Evolutionary conservation across 176 grass and related monocot species (phyloP), one percentile per base, ranked within the genome.

Genomic region (Musa acuminata): DNA sequence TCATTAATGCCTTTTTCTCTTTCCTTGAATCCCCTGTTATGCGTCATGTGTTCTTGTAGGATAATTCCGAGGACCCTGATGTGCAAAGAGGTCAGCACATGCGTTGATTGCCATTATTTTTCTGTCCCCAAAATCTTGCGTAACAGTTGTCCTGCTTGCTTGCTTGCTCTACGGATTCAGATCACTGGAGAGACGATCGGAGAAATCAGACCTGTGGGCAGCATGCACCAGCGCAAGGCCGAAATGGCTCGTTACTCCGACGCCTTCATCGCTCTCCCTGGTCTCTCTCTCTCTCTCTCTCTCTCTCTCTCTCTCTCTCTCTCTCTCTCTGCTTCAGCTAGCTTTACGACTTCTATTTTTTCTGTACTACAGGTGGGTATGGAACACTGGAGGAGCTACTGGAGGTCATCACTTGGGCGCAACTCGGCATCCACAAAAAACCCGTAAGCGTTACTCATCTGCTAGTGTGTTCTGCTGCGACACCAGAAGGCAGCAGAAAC

Each of bases 351-450:
- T 53, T 9, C 13, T 11, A 53, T 53, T 11, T 2, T 53, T 13
- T 53, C 11, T 50, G 0, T 11, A 51, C 2, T 73, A 58, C 58
- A 90, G 91, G 92, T 29, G 92, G 92, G 13, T 96, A 96, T 72
- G 92, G 92, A 16, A 96, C 92, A 52, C 80, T 96, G 67, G 92
- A 96, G 78, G 89, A 96, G 80, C 77, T 96, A 16, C 77, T 96
- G 12, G 92, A 96, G 87, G 89, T 92, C 71, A 96, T 96, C 72
- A 75, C 89, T 9, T 96, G 92, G 92, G 92, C 92, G 1, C 92
- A 96, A 83, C 89, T 92, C 1, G 92, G 92, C 52, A 96, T 96
- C 87, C 92, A 96, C 84, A 85, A 55, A 67, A 96, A 96, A 75
- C 92, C 92, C 11, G 92, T 92, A 55, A 78, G 14, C 58, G 25